Conservation (phyloP, 495 filamentous ascomycete species). For the Neurospora pannonica region DNA sequence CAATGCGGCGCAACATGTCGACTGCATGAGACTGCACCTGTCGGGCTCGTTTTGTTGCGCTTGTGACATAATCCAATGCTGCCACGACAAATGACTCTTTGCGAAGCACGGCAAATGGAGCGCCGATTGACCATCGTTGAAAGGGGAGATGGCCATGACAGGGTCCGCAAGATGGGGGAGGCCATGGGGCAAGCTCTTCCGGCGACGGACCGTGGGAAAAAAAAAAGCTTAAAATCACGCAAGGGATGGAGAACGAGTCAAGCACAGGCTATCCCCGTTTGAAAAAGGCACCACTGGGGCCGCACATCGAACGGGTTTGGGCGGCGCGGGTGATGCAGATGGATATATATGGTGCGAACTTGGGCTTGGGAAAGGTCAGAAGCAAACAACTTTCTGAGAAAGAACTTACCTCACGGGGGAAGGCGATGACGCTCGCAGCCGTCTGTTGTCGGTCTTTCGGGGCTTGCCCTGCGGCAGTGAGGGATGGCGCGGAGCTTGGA, state of each 20-base stretch:
- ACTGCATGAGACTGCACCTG: neutral
- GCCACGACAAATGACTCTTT: neutral
- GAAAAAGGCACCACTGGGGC: slow-evolving; percentile 15
- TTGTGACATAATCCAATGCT: neutral
- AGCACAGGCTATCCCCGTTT: slow-evolving; percentile 3
- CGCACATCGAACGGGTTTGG: neutral
- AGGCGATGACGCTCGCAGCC: slow-evolving; percentile 37
- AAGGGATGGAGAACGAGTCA: neutral
- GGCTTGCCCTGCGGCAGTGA: slow-evolving; percentile 35
- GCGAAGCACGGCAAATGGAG: neutral
- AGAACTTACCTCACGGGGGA: slow-evolving; percentile 37
- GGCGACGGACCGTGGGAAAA: neutral
- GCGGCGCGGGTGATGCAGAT: neutral
- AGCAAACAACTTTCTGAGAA: neutral
- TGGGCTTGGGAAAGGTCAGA: neutral
- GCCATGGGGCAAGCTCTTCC: neutral
- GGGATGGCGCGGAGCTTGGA: slow-evolving; percentile 30
- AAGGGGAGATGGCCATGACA: neutral
- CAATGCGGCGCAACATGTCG: neutral
- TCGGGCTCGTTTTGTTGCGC: neutral
- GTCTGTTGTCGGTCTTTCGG: slow-evolving; percentile 31
- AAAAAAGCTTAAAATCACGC: neutral
- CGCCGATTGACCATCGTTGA: neutral
- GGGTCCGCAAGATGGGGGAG: neutral
- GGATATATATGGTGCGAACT: slow-evolving; percentile 3